phyloP scores from a whole-genome alignment of 2,329 filamentous ascomycete genomes.

The Cercospora nicotianae region DNA sequence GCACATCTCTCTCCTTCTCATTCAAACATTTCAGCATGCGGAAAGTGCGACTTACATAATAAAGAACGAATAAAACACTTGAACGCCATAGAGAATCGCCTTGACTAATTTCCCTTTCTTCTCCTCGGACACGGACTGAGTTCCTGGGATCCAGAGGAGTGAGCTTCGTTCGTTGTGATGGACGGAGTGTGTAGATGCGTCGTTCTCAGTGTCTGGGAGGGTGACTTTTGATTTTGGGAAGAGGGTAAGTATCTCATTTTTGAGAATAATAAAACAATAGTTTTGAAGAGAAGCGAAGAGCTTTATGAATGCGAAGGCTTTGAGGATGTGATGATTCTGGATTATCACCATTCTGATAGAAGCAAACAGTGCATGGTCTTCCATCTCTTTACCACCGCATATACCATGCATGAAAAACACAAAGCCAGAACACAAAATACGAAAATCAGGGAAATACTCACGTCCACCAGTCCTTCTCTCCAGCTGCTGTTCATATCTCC shows the following conservation, averaged over 20 bases:
- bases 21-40: slow-evolving; percentile 31
- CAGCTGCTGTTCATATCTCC: slow-evolving; percentile 68
- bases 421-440: not conserved
- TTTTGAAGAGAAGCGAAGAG: not conserved
- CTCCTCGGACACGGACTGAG: slow-evolving; percentile 49
- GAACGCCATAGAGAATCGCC: slow-evolving; percentile 79
- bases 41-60: slow-evolving; percentile 73
- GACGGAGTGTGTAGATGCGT: not conserved
- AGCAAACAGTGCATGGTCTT: not conserved
- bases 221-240: not conserved
- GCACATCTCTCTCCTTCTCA: not conserved
- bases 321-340: not conserved
- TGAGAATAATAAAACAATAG: not conserved
- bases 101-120: slow-evolving; percentile 75
- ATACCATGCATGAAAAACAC: not conserved
- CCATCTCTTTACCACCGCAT: not conserved
- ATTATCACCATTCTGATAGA: not conserved
- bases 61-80: slow-evolving; percentile 99
- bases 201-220: not conserved
- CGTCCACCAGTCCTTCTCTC: slow-evolving; percentile 50
- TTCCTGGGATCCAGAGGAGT: slow-evolving; percentile 56
- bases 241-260: slow-evolving; percentile 1
- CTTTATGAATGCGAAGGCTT: too few relatives aligned
- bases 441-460: slow-evolving; percentile 34
- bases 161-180: slow-evolving; percentile 57